A percentile compares a stretch with the other conserved stretches of the same genome.
phyloP scores from a whole-genome alignment of 495 filamentous ascomycete species.

The Penicillium soppii region DNA sequence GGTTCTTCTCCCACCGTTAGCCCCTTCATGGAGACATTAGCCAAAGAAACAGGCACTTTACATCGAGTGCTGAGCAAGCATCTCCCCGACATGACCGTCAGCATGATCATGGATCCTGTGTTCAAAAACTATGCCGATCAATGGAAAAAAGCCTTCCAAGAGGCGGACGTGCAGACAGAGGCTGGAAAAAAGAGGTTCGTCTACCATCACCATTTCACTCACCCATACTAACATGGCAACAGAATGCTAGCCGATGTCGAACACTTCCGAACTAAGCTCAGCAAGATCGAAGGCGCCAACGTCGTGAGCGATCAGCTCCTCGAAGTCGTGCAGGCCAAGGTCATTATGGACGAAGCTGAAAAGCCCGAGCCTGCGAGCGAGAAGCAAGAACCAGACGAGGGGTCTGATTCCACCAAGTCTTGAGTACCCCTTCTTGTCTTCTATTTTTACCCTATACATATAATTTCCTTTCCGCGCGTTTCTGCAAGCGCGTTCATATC shows the following conservation, averaged over 20 bases:
- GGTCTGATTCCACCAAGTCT: constrained; percentile 16
- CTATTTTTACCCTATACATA: constrained; percentile 9
- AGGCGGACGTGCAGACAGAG: constrained; percentile 63
- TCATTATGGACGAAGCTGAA: constrained; percentile 17
- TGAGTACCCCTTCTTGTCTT: neutral
- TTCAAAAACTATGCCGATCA: constrained; percentile 85
- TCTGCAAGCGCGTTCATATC: neutral
- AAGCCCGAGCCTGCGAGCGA: constrained; percentile 12
- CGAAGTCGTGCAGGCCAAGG: constrained; percentile 65
- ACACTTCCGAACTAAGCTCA: constrained; percentile 68
- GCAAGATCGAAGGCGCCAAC: constrained; percentile 77
- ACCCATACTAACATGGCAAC: constrained; percentile 12
- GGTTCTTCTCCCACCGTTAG: constrained; percentile 44
- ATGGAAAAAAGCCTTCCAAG: constrained; percentile 71
- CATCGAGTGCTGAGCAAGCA: constrained; percentile 86
- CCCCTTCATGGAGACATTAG: constrained; percentile 86
- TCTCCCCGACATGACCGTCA: constrained; percentile 73
- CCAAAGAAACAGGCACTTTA: constrained; percentile 83
- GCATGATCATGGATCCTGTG: constrained; percentile 86
- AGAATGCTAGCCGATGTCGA: constrained; percentile 83
- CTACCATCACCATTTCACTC: neutral
- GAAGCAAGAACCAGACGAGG: constrained; percentile 12
- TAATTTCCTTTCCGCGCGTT: constrained; percentile 12
- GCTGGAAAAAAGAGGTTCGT: constrained; percentile 70
- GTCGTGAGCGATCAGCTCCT: constrained; percentile 67